Evolutionary conservation across 352 stramenopile genomes (phyloP), one percentile per base, ranked within the genome.

Genomic region (Aphanomyces euteiches): DNA sequence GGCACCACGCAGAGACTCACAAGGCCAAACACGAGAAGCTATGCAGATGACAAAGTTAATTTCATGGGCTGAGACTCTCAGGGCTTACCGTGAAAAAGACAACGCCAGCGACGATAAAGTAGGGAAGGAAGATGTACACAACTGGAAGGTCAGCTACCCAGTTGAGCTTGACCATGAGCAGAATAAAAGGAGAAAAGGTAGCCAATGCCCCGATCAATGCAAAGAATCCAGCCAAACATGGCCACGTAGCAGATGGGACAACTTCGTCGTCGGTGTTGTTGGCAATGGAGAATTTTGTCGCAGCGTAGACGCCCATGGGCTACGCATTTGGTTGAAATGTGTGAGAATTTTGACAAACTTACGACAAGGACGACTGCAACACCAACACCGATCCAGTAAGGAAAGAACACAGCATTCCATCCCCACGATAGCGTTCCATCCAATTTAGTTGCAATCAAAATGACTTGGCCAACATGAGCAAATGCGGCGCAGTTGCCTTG

Each of bases 91-190:
- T n/a, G 54, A 39, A 12, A 37, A 39, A 61, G 6, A 40, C 54
- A 12, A 61, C 5, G 6, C 7, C 13, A 7, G 36, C 7, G 17
- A 61, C 54, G 17, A 39, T 37, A 61, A 61, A 61, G 21, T 61
- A 61, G 17, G 54, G 54, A 43, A 40, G 7, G 28, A 61, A 61
- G 19, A 61, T 37, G 19, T 40, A 19, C 28, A 61, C 5, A n/a
- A 37, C 43, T 1, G 13, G 28, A 19, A 61, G 43, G 0, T 37
- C 13, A 2, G 17, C 10, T 3, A 17, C 54, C 54, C 54, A 61
- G 54, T 61, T 61, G 54, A 61, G 54, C 21, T 61, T 61, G 54
- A 45, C 39, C 54, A 61, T 61, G 54, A 61, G 54, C 54, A 61
- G n/a, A 13, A 61, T 17, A 5, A 61, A 61, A 13, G 54, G 54